Evolutionary conservation across 2,329 filamentous ascomycete species (phyloP).

Genomic region (Fusarium longipes): DNA sequence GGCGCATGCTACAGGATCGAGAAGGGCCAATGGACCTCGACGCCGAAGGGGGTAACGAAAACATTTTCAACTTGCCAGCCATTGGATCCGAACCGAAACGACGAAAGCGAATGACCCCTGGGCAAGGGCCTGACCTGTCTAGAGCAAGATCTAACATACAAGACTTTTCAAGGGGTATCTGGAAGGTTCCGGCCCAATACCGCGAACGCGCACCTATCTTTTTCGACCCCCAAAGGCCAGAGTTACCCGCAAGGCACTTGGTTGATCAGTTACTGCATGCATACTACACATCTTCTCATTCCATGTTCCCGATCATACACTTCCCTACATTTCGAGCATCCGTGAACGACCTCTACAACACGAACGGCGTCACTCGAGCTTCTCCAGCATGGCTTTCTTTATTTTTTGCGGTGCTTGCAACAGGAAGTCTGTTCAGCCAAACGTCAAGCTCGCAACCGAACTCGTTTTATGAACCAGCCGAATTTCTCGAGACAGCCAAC

Average conservation of each 20-base stretch:
- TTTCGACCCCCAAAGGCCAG: constrained; percentile 67
- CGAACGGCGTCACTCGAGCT: constrained; percentile 63
- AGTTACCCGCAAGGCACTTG: constrained; percentile 75
- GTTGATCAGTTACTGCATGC: constrained; percentile 79
- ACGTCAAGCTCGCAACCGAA: constrained; percentile 65
- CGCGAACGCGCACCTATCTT: constrained; percentile 62
- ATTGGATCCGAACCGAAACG: constrained; percentile 74
- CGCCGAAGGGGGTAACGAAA: constrained; percentile 60
- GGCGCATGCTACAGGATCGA: constrained; percentile 68
- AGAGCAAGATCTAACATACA: constrained; percentile 78
- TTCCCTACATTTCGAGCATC: constrained; percentile 84
- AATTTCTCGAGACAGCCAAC: constrained; percentile 78
- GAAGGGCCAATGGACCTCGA: constrained; percentile 64
- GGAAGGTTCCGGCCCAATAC: constrained; percentile 79
- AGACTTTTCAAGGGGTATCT: constrained; percentile 79
- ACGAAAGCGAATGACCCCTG: constrained; percentile 68
- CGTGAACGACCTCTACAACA: constrained; percentile 81
- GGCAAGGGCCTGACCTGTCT: constrained; percentile 77
- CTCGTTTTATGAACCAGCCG: constrained; percentile 64
- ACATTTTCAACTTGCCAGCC: constrained; percentile 69
- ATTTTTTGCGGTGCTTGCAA: constrained; percentile 85
- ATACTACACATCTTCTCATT: constrained; percentile 82
- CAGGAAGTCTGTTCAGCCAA: constrained; percentile 79
- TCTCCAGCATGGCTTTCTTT: constrained; percentile 80
- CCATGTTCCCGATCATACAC: constrained; percentile 85